Conservation (phyloP, 2,329 filamentous ascomycete genomes). For the Geosmithia putterillii region DNA sequence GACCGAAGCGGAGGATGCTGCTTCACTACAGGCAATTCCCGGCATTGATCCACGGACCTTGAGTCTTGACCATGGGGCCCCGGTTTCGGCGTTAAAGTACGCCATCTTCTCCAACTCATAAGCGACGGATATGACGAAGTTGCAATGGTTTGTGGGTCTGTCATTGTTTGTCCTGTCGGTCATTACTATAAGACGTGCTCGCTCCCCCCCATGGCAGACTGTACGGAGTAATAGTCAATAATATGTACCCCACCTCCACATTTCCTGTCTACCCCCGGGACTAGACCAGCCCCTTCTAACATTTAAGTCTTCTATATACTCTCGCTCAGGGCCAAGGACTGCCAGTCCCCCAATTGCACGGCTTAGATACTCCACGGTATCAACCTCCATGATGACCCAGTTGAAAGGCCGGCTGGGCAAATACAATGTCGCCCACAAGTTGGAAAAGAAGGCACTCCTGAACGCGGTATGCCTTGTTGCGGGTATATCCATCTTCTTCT, state of each 20-base stretch:
- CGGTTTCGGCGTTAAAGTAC: background rate
- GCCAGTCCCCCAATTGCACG: background rate
- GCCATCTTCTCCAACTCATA: background rate
- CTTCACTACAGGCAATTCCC: background rate
- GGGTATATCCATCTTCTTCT: slow-evolving; percentile 56
- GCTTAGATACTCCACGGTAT: background rate
- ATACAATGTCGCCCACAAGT: slow-evolving; percentile 30
- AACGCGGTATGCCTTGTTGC: slow-evolving; percentile 52
- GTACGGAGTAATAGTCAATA: too few relatives aligned
- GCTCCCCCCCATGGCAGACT: too few relatives aligned
- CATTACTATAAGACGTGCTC: background rate
- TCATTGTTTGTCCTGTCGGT: background rate
- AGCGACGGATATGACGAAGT: background rate
- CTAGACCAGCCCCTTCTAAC: too few relatives aligned
- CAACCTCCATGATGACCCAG: background rate
- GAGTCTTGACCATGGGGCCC: too few relatives aligned
- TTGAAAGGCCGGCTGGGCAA: slow-evolving; percentile 83
- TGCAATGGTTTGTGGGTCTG: background rate
- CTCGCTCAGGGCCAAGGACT: background rate
- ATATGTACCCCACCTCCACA: background rate
- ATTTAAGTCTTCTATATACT: too few relatives aligned
- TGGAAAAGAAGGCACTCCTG: slow-evolving; percentile 43
- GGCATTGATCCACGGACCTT: background rate
- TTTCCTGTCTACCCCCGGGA: background rate
- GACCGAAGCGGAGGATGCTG: background rate